phyloP scores from a whole-genome alignment of 345 rosid genomes.

The Zanthoxylum bungeanum region DNA sequence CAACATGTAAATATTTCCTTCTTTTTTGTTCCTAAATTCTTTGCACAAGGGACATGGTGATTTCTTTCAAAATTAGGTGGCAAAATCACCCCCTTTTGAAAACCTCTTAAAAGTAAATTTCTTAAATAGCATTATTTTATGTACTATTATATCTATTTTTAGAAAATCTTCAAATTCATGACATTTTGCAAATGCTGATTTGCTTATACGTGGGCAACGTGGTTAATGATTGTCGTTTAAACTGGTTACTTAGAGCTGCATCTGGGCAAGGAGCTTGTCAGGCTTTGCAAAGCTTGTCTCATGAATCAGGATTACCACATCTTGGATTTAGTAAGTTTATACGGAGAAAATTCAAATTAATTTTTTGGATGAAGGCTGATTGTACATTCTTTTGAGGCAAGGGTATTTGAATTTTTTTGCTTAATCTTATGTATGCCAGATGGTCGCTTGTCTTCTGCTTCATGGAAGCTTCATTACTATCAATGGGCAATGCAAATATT shows the following conservation, averaged over 20 bases:
- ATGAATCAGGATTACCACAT: slow-evolving; percentile 63
- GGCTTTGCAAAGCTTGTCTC: slow-evolving; percentile 75
- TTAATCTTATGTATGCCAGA: slow-evolving; percentile 29
- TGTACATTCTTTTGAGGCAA: slow-evolving; percentile 4
- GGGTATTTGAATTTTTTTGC: neutral
- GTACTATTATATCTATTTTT: neutral
- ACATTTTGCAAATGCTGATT: neutral
- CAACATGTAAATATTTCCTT: neutral
- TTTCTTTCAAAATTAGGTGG: neutral
- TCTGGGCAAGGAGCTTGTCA: slow-evolving; percentile 75
- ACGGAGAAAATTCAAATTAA: slow-evolving; percentile 8
- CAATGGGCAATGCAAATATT: slow-evolving; percentile 98
- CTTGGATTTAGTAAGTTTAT: slow-evolving; percentile 54
- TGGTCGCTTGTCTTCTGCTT: slow-evolving; percentile 47
- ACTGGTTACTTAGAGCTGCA: slow-evolving; percentile 62
- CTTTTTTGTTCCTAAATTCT: neutral
- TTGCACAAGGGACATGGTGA: neutral
- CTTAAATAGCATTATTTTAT: neutral
- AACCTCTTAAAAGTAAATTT: neutral
- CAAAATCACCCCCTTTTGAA: neutral
- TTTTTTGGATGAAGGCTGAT: neutral
- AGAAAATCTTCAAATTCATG: neutral
- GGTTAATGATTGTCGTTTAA: slow-evolving; percentile 17
- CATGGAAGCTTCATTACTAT: slow-evolving; percentile 94
- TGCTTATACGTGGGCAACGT: slow-evolving; percentile 1